Evolutionary conservation across 2,329 filamentous ascomycete genomes (phyloP), one percentile per base, ranked within the genome.

Genomic region (Fusarium hainanense): DNA sequence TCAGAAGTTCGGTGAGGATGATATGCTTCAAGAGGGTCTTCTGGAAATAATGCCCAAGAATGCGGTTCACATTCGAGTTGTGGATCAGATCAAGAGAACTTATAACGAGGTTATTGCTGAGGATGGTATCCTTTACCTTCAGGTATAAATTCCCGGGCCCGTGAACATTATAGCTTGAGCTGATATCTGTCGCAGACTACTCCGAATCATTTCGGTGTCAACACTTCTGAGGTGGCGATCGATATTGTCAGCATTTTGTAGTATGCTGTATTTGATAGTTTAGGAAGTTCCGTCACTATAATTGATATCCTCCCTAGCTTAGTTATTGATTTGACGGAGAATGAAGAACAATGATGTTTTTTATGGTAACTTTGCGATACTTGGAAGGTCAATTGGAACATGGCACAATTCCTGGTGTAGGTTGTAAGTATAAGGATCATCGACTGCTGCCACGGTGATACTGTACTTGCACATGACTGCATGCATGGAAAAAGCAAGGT

Each of bases 101-200:
- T 86, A 85, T 62, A 79, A 82, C 66, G 85, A 88, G 79, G 73
- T 76, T 20, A 76, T 83, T 4, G 60, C 87, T 30, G 84, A 87
- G 71, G 82, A 83, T 41, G 85, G 84, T 3, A 75, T 82, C 30
- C 74, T 87, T 23, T 85, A 84, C 60, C 72, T 88, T n/a, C 84
- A 86, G 80, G 81, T 83, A 77, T 71, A 40, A 28, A 6, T 12
- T 21, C 27, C 3, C 9, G 2, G 5, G 75, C 71, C 8, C 27
- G 5, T 23, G 9, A 6, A 23, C 20, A 12, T 6, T 7, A 9
- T 11, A 14, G 43, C 12, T 8, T 16, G 23, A 55, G 30, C 66
- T 72, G 27, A 74, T 41, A 21, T 4, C 30, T 9, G 11, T 23
- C 11, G 1, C 32, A 82, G 80, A 79, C 80, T 14, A 74, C 72